Conservation (phyloP, 306 rosid species). For the Dalbergia oliveri region DNA sequence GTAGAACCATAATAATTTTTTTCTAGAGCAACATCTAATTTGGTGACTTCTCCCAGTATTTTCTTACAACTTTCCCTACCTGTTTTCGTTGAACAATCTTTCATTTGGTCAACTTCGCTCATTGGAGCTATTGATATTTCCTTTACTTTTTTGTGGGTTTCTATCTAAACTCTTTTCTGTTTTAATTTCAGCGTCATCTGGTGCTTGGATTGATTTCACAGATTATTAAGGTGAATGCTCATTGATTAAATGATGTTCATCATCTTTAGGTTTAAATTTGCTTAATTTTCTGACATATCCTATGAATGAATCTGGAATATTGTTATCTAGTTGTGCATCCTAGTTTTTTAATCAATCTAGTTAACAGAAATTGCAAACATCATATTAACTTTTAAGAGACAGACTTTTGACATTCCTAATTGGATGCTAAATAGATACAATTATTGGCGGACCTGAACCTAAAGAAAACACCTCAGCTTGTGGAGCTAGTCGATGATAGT, state of each 20-base stretch:
- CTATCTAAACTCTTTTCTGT: slow-evolving; percentile 25
- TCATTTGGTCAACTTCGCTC: not conserved
- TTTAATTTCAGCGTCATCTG: slow-evolving; percentile 90
- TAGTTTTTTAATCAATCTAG: not conserved
- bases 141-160: not conserved
- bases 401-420: slow-evolving; percentile 40
- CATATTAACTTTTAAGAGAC: slow-evolving; percentile 5
- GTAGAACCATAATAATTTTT: no score
- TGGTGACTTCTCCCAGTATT: no score
- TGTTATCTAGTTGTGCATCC: slow-evolving; percentile 9
- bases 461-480: slow-evolving; percentile 94
- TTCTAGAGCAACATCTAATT: no score
- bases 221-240: slow-evolving; percentile 81
- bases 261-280: slow-evolving; percentile 22
- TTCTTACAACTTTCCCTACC: no score
- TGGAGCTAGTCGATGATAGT: slow-evolving; percentile 91
- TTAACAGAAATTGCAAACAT: not conserved
- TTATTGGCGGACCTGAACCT: slow-evolving; percentile 93
- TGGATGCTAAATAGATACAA: slow-evolving; percentile 76
- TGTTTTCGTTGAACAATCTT: no score
- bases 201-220: slow-evolving; percentile 97
- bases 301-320: slow-evolving; percentile 6
- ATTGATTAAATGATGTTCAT: slow-evolving; percentile 11
- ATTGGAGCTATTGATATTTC: not conserved
- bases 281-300: not conserved